phyloP scores from a whole-genome alignment of 2,329 filamentous ascomycete genomes.

The Xylaria arbuscula region DNA sequence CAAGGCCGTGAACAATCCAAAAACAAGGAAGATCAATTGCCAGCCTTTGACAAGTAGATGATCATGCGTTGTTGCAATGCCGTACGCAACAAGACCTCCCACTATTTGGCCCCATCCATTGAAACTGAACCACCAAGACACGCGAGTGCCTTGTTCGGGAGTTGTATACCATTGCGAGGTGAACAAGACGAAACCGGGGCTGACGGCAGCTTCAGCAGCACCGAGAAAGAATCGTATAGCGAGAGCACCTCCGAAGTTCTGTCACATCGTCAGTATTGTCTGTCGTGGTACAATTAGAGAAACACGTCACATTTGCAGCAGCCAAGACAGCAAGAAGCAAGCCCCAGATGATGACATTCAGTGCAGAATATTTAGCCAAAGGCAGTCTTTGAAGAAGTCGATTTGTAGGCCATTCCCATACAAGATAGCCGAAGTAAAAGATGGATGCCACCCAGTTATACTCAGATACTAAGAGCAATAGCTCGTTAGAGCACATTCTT shows the following conservation, averaged over 20 bases:
- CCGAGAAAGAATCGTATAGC: slow-evolving; percentile 57
- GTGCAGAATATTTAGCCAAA: slow-evolving; percentile 73
- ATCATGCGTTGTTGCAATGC: slow-evolving; percentile 55
- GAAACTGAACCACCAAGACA: slow-evolving; percentile 50
- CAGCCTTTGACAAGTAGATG: slow-evolving; percentile 66
- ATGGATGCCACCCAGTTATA: slow-evolving; percentile 60
- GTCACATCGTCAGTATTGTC: neutral
- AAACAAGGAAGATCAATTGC: slow-evolving; percentile 71
- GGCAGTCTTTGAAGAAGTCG: slow-evolving; percentile 72
- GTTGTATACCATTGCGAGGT: slow-evolving; percentile 51
- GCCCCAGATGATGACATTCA: slow-evolving; percentile 74
- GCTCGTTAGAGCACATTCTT: slow-evolving; percentile 46
- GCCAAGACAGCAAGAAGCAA: slow-evolving; percentile 48
- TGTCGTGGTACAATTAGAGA: neutral
- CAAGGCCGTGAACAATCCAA: slow-evolving; percentile 62
- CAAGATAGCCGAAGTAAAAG: slow-evolving; percentile 62
- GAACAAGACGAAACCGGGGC: slow-evolving; percentile 49
- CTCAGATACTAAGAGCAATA: slow-evolving; percentile 52
- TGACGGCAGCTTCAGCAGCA: slow-evolving; percentile 53
- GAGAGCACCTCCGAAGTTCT: slow-evolving; percentile 54
- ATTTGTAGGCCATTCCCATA: slow-evolving; percentile 74
- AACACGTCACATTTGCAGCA: slow-evolving; percentile 46
- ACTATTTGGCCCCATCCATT: slow-evolving; percentile 54
- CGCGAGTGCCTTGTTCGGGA: slow-evolving; percentile 47
- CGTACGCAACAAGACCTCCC: slow-evolving; percentile 56